phyloP scores from a whole-genome alignment of 805 yeast genomes.

The Yarrowia yakushimensis region DNA sequence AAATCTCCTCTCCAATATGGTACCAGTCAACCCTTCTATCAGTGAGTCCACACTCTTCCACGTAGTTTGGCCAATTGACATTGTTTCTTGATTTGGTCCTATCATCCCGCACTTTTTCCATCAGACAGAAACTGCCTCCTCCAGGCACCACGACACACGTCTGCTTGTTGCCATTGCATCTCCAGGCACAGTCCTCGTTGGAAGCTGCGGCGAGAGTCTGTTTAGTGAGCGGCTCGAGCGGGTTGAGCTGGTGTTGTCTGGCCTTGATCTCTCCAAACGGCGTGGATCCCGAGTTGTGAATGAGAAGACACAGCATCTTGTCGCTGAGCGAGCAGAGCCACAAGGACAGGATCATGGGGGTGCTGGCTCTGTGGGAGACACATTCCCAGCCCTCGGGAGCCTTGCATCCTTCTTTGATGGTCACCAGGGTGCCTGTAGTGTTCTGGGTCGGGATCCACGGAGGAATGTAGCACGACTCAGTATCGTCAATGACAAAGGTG shows the following conservation, averaged over 20 bases:
- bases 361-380: background rate
- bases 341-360: background rate
- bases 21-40: background rate
- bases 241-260: background rate
- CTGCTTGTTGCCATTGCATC: background rate
- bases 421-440: background rate
- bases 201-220: background rate
- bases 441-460: background rate
- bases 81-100: background rate
- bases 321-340: background rate
- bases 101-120: background rate
- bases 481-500: conserved; percentile 18
- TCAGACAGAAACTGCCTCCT: background rate
- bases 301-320: background rate
- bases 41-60: background rate
- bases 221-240: background rate
- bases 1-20: background rate
- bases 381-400: background rate
- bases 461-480: conserved; percentile 1
- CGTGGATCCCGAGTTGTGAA: background rate
- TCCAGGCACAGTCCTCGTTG: background rate
- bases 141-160: conserved; percentile 1
- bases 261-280: background rate
- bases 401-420: background rate
- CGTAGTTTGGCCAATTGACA: background rate